Base-by-base conservation (phyloP, 164 flowering plant species). In the Platanus orientalis region DNA sequence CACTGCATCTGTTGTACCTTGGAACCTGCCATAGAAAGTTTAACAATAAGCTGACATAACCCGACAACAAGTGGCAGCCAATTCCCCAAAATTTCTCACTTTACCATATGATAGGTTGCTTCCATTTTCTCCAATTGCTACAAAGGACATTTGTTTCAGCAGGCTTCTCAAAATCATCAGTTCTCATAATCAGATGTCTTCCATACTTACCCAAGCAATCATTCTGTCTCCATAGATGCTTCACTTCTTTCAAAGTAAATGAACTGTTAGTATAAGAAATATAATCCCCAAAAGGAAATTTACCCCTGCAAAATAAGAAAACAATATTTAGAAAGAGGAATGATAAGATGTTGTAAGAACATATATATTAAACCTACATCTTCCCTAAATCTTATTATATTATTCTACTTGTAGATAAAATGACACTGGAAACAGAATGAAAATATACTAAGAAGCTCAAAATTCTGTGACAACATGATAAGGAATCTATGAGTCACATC, bases 41-140 rank as follows among this genome's bases (percentile, higher is more conserved):
- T 12, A 53, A 29, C 29, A 20, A 17, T 21, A 29, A 52, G 19
- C 16, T 65, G 51, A 51, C 12, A 23, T n/a, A 30, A 51, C 54
- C 27, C 13, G 29, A 53, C 25, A 13, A 16, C 27, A 16, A 57
- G 23, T 21, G 19, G n/a, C 2, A 62, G 25, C 57, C 27, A 36
- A 21, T 11, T 26, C 7, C 34, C 32, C 26, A 54, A 21, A 26
- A 13, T 39, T 49, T 42, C 51, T 55, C 60, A 29, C 34, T 49
- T 67, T 63, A 94, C 98, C 99, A 94, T 71, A 94, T 88, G 61
- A 94, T 85, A 65, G 99, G 96, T 58, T 94, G 82, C 60, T 78
- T 62, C 99, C 99, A 94, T 54, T 71, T 63, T 72, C 66, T 81
- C 99, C 99, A 94, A 63, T 94, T 80, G 75, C 90, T 75, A 72